Conservation (phyloP, 1,284 basidiomycete species). For the Volvariella volvacea region DNA sequence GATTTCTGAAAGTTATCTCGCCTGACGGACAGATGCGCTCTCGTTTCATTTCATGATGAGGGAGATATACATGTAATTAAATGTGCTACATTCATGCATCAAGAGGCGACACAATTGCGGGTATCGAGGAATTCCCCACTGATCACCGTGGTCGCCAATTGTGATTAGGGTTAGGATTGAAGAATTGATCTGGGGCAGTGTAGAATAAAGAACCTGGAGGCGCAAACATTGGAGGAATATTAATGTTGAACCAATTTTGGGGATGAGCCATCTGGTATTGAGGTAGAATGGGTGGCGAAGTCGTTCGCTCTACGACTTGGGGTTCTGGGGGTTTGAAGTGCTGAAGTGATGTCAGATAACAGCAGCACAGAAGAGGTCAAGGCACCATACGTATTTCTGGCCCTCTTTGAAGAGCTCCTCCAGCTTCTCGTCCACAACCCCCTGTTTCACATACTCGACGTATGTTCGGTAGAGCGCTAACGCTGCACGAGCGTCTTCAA, state of each 20-base stretch:
- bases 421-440: conserved; percentile 81
- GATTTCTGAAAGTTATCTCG: conserved; percentile 38
- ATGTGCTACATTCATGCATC: conserved; percentile 1
- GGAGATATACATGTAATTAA: neutral
- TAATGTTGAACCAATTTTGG: neutral
- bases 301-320: conserved; percentile 3
- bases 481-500: conserved; percentile 91
- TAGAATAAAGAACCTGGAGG: too few relatives aligned
- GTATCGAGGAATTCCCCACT: too few relatives aligned
- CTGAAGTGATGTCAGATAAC: conserved; percentile 23
- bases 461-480: conserved; percentile 84
- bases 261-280: neutral
- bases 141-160: conserved; percentile 3
- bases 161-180: neutral
- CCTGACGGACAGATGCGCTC: too few relatives aligned
- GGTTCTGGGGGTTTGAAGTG: conserved; percentile 49
- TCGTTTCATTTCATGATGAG: too few relatives aligned
- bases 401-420: conserved; percentile 78
- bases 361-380: neutral
- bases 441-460: conserved; percentile 70
- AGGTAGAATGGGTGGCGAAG: conserved; percentile 1
- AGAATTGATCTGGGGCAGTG: neutral
- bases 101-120: too few relatives aligned
- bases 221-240: neutral
- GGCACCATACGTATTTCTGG: conserved; percentile 52